phyloP scores from a whole-genome alignment of 495 filamentous ascomycete genomes.

The Penicillium argentinense region DNA sequence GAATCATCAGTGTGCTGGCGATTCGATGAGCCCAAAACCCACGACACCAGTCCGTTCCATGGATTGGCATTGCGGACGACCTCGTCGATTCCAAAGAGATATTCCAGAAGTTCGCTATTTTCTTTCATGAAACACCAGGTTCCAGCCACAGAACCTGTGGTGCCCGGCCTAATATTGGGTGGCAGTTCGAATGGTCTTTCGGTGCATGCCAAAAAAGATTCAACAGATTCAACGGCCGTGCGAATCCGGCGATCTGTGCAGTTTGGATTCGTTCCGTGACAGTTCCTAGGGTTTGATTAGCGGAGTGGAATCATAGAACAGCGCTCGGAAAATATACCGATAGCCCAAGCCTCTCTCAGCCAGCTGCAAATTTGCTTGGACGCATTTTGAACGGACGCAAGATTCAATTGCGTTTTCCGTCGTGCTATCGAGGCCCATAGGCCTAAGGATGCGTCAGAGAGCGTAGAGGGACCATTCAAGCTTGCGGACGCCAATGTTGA shows the following conservation, averaged over 20 bases:
- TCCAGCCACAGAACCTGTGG: conserved; percentile 29
- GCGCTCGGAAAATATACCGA: conserved; percentile 52
- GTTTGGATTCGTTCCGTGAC: conserved; percentile 40
- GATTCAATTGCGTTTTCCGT: conserved; percentile 53
- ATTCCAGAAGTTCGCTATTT: conserved; percentile 34
- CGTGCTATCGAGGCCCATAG: conserved; percentile 67
- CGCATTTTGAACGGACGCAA: conserved; percentile 61
- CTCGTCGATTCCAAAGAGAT: conserved; percentile 34
- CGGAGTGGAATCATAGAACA: background rate
- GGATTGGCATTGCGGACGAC: conserved; percentile 25
- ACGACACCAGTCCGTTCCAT: conserved; percentile 24
- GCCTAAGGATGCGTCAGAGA: conserved; percentile 76
- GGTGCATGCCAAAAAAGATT: conserved; percentile 42
- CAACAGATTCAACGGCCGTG: conserved; percentile 40
- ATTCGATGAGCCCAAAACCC: conserved; percentile 21
- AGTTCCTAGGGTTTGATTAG: conserved; percentile 21
- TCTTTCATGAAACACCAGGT: conserved; percentile 38
- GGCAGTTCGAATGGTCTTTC: conserved; percentile 31
- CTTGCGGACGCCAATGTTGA: conserved; percentile 72
- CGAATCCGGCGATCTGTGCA: conserved; percentile 41
- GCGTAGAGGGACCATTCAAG: conserved; percentile 72
- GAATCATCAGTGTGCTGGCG: conserved; percentile 41
- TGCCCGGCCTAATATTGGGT: conserved; percentile 19
- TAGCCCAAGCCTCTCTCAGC: conserved; percentile 77
- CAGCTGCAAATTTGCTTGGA: conserved; percentile 73